Evolutionary conservation across 2,329 filamentous ascomycete species (phyloP).

Genomic region (Colletotrichum liriopes): DNA sequence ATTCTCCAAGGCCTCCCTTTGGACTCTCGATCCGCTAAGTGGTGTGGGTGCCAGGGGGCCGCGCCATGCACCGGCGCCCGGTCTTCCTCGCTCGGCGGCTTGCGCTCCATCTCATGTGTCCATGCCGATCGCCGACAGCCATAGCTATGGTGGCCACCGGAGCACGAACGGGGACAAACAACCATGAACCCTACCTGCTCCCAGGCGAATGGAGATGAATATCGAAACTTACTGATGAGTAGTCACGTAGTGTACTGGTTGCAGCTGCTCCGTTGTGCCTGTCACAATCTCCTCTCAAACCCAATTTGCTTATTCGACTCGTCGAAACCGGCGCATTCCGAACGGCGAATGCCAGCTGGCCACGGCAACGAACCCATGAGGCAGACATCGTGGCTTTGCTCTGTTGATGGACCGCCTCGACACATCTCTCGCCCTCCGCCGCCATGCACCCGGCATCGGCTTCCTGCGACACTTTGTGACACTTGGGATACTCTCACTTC

Average conservation of each 20-base stretch:
- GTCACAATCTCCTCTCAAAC: neutral
- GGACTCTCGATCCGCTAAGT: neutral
- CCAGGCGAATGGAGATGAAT: neutral
- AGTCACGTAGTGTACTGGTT: too few species aligned
- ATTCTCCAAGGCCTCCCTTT: neutral
- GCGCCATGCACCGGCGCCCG: neutral
- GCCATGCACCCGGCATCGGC: neutral
- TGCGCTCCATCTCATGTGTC: neutral
- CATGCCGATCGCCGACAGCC: too few species aligned
- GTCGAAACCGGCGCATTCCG: neutral
- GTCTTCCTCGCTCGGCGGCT: neutral
- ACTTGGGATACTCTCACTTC: neutral
- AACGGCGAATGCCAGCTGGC: neutral
- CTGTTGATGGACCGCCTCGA: neutral
- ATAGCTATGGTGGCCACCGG: neutral
- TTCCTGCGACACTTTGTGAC: neutral
- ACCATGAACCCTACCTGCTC: neutral
- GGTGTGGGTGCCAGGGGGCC: neutral
- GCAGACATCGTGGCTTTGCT: neutral
- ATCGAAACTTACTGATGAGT: neutral
- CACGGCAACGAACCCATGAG: neutral
- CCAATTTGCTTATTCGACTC: neutral
- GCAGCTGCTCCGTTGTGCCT: neutral
- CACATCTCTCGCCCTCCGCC: neutral
- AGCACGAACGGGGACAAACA: neutral